Evolutionary conservation across 148 eudicot genomes (phyloP).

Genomic region (Rhododendron henanense): DNA sequence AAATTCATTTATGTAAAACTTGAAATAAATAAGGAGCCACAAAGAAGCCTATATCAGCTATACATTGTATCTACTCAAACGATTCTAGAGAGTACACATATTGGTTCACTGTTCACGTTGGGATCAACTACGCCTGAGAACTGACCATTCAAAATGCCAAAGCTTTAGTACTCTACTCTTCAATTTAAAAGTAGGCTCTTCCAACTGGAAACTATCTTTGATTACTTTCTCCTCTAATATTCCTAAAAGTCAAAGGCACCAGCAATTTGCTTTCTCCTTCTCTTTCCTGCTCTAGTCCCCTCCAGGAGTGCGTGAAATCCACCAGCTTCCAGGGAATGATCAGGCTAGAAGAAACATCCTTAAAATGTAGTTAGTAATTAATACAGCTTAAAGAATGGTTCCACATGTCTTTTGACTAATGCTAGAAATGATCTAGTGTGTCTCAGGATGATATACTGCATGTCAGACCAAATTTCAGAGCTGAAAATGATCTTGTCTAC

Average conservation of each 20-base stretch:
- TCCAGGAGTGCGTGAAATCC: background rate
- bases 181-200: background rate
- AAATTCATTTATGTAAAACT: background rate
- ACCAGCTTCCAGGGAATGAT: background rate
- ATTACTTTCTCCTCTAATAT: background rate
- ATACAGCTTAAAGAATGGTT: slow-evolving; percentile 16
- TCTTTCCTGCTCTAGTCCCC: slow-evolving; percentile 3
- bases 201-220: background rate
- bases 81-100: background rate
- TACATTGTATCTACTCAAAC: background rate
- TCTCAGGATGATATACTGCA: slow-evolving; percentile 97
- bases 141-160: background rate
- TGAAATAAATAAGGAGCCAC: background rate
- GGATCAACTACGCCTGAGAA: background rate
- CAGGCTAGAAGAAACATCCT: background rate
- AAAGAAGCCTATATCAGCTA: background rate
- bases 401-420: slow-evolving; percentile 51
- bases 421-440: slow-evolving; percentile 76
- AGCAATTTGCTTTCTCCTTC: background rate
- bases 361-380: background rate
- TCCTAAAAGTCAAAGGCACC: background rate
- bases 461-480: slow-evolving; percentile 93
- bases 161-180: background rate
- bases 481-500: slow-evolving; percentile 81
- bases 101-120: background rate